Percentiles rank a stretch among this genome's conserved stretches.
Conservation (phyloP, 1,284 basidiomycete species). For the Ceratobasidium sp. region DNA sequence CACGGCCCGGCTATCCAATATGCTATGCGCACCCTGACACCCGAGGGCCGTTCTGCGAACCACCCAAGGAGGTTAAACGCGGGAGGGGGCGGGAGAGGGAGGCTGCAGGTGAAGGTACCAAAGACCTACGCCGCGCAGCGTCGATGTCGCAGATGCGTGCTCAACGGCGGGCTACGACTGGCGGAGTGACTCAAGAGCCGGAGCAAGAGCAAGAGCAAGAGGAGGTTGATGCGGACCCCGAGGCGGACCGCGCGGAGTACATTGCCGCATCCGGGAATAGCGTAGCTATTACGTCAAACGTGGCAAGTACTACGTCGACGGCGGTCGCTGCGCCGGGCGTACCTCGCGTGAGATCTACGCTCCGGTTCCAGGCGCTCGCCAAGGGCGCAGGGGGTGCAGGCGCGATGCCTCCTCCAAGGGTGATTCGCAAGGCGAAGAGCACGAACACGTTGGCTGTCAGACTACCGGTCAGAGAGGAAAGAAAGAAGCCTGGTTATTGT, state of each 20-base stretch:
- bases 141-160: constrained; percentile 80
- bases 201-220: constrained; percentile 58
- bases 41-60: constrained; percentile 36
- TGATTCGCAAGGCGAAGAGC: constrained; percentile 78
- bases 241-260: constrained; percentile 70
- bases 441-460: constrained; percentile 71
- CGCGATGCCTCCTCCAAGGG: constrained; percentile 67
- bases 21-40: constrained; percentile 40
- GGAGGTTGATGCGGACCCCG: constrained; percentile 57
- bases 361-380: constrained; percentile 63
- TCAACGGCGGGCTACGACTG: constrained; percentile 54
- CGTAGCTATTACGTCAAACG: constrained; percentile 89
- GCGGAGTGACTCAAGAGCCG: constrained; percentile 49
- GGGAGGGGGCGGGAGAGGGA: constrained; percentile 61
- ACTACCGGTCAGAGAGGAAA: constrained; percentile 81
- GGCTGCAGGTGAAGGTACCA: not conserved
- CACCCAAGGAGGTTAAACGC: constrained; percentile 68
- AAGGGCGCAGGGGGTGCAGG: constrained; percentile 55
- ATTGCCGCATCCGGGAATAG: constrained; percentile 95
- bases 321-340: constrained; percentile 54
- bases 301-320: constrained; percentile 83
- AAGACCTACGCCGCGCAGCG: constrained; percentile 66
- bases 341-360: constrained; percentile 65
- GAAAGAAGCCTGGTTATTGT: constrained; percentile 95
- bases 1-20: constrained; percentile 61